Base-by-base conservation (phyloP, 139 green algal genomes). In the Volvox africanus region DNA sequence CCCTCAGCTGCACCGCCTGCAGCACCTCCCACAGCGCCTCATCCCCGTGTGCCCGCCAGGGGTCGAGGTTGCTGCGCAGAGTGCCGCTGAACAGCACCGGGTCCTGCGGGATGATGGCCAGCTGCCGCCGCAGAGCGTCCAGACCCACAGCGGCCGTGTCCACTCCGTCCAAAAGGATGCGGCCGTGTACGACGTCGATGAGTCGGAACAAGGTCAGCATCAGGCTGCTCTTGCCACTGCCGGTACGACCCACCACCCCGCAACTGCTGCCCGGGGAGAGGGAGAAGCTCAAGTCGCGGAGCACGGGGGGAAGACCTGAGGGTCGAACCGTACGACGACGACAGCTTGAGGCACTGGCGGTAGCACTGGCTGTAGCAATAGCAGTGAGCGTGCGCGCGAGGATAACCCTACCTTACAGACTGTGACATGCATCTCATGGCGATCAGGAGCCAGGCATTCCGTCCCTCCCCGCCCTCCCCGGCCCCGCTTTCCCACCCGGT, bases 51-150 rank as follows among this genome's bases (percentile, higher is more conserved):
- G 77, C 18, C 67, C 92, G 88, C 93, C 95, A 97, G 78, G 97
- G 97, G 91, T 99, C 97, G 61, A 99, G 88, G 91, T 99, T 98
- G 78, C 80, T 93, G 33, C 97, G 93, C 50, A 99, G 82, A 3
- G 94, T 97, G 88, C 97, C 96, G 37, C 91, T 96, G 93, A 99
- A 98, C 20, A 98, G 93, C 83, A 98, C 94, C 0, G 96, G 96
- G 93, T 97, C 96, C 87, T 96, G 95, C 11, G 97, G 97, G 77
- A 98, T 98, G 93, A 98, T 97, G 62, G 97, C 95, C 65, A 98
- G 87, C 91, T 97, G 94, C 2, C 86, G 78, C 17, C 97, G 92
- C 80, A 99, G 95, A 22, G 92, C 91, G 69, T 98, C 95, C 81
- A 99, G 87, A 17, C 92, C 96, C 0, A 99, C 82, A 5, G n/a